phyloP scores from a whole-genome alignment of 495 filamentous ascomycete species.

The Aspergillus affinis region DNA sequence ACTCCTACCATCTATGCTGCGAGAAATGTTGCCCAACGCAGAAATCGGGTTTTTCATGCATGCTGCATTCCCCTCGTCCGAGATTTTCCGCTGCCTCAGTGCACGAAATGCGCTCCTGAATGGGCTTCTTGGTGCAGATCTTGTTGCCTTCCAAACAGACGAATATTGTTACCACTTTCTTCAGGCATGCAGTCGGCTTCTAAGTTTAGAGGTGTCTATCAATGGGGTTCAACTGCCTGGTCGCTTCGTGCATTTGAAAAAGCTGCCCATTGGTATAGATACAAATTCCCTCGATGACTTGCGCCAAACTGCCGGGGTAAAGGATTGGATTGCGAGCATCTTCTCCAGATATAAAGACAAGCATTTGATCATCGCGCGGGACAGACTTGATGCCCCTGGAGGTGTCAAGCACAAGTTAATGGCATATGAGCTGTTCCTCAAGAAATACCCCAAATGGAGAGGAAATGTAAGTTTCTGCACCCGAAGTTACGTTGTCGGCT shows the following conservation, averaged over 20 bases:
- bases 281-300: constrained; percentile 62
- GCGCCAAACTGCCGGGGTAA: constrained; percentile 65
- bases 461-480: constrained; percentile 53
- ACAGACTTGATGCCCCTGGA: constrained; percentile 83
- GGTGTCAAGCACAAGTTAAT: constrained; percentile 85
- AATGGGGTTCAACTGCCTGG: constrained; percentile 79
- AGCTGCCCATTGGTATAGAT: constrained; percentile 54
- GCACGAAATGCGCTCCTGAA: constrained; percentile 75
- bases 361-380: constrained; percentile 79
- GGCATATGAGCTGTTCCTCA: constrained; percentile 83
- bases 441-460: constrained; percentile 79
- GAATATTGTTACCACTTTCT: constrained; percentile 92
- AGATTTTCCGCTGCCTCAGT: constrained; percentile 83
- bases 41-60: constrained; percentile 93
- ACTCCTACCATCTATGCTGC: constrained; percentile 75
- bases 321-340: constrained; percentile 70
- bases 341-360: constrained; percentile 72
- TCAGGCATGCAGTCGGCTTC: constrained; percentile 82
- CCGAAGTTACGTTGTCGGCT: neutral
- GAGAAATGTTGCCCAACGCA: constrained; percentile 73
- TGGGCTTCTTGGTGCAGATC: constrained; percentile 82
- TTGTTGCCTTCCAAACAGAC: constrained; percentile 86
- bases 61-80: constrained; percentile 87
- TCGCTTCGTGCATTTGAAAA: constrained; percentile 76
- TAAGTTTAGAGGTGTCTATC: constrained; percentile 73